Evolutionary conservation across 495 filamentous ascomycete genomes (phyloP).

Genomic region (Penicillium cinerascens): DNA sequence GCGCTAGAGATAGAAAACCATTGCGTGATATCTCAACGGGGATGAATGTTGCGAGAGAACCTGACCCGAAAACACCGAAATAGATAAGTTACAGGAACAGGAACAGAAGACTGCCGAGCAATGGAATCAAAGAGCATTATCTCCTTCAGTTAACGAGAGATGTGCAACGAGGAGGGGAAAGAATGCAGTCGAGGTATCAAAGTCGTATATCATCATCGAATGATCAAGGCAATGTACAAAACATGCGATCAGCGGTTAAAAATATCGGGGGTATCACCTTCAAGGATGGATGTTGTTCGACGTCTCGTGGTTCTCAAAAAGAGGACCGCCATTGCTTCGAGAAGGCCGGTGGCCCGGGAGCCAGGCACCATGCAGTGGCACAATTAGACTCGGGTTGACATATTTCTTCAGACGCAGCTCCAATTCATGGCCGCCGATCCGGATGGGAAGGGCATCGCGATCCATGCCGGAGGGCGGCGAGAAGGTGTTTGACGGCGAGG

Average conservation of each 20-base stretch:
- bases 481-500: slow-evolving; percentile 35
- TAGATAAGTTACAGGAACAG: neutral
- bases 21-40: neutral
- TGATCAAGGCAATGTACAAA: neutral
- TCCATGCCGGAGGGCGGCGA: slow-evolving; percentile 43
- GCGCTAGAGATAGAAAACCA: neutral
- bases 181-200: slow-evolving; percentile 20
- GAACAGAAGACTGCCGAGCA: neutral
- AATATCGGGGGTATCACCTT: neutral
- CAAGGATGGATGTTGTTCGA: slow-evolving; percentile 8
- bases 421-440: slow-evolving; percentile 39
- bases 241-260: slow-evolving; percentile 5
- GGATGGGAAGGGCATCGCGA: slow-evolving; percentile 42
- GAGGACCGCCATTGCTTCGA: slow-evolving; percentile 15
- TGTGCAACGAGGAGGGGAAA: neutral
- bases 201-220: slow-evolving; percentile 12
- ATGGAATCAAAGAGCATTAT: neutral
- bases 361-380: slow-evolving; percentile 47
- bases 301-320: slow-evolving; percentile 20
- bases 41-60: neutral
- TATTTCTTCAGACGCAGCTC: slow-evolving; percentile 44
- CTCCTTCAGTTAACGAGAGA: neutral
- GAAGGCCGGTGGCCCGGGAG: slow-evolving; percentile 30
- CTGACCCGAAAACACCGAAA: neutral
- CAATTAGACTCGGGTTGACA: slow-evolving; percentile 42